phyloP scores from a whole-genome alignment of 495 filamentous ascomycete genomes.

The Trichoderma reesei region DNA sequence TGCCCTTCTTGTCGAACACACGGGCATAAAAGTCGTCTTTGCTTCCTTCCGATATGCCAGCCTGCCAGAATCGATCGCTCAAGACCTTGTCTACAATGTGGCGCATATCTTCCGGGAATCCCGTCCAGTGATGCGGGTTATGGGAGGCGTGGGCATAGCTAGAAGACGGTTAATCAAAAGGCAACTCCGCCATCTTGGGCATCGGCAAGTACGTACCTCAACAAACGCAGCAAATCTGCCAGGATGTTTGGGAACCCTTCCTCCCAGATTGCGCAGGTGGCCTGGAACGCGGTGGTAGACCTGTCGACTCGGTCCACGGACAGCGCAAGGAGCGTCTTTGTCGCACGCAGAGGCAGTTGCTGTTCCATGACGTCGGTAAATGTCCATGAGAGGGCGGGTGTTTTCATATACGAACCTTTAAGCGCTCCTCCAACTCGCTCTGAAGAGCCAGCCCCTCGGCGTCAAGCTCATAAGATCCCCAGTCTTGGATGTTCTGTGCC shows the following conservation, averaged over 20 bases:
- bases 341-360: constrained; percentile 70
- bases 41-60: constrained; percentile 88
- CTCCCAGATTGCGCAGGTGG: constrained; percentile 71
- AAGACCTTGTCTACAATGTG: constrained; percentile 70
- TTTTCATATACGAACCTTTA: constrained; percentile 44
- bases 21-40: constrained; percentile 93
- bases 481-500: constrained; percentile 71
- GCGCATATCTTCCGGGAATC: constrained; percentile 67
- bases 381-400: neutral
- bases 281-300: constrained; percentile 52
- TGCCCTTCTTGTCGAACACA: constrained; percentile 76
- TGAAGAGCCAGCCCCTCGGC: constrained; percentile 70
- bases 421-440: constrained; percentile 59
- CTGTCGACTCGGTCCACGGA: constrained; percentile 82
- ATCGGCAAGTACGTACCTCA: constrained; percentile 45
- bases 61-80: constrained; percentile 97
- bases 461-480: constrained; percentile 68
- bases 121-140: constrained; percentile 73
- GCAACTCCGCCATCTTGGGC: constrained; percentile 15
- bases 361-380: constrained; percentile 19
- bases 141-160: constrained; percentile 92
- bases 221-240: constrained; percentile 74
- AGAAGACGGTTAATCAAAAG: neutral
- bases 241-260: constrained; percentile 73
- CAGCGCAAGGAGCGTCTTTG: constrained; percentile 80